These are phyloP conservation scores for Rhizopogon vulgaris DNA, from an alignment of 768 basidiomycete species.

Conservation along the genomic window DNA sequence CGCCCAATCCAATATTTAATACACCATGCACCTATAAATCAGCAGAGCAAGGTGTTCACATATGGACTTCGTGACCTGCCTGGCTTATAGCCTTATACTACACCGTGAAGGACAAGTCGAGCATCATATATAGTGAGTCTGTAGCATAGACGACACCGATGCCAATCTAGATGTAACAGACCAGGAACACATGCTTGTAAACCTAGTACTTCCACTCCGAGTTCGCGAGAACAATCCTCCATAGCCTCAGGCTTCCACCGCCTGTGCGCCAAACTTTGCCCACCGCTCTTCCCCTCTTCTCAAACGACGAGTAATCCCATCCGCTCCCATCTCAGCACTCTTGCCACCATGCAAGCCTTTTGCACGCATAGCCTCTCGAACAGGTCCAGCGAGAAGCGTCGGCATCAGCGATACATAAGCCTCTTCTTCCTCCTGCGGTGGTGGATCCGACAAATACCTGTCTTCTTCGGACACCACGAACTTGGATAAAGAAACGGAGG, in stretches of 20 bases:
- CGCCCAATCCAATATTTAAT: too few relatives aligned
- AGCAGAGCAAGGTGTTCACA: too few relatives aligned
- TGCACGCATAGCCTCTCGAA: slow-evolving; percentile 39
- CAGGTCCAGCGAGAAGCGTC: slow-evolving; percentile 38
- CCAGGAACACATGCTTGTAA: neutral
- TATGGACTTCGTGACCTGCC: too few relatives aligned
- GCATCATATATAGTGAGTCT: too few relatives aligned
- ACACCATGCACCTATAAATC: too few relatives aligned
- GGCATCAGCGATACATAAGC: slow-evolving; percentile 63
- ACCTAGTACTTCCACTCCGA: neutral
- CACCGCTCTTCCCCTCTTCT: slow-evolving; percentile 54
- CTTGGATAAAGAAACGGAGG: slow-evolving; percentile 21
- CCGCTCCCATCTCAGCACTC: slow-evolving; percentile 2
- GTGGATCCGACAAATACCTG: slow-evolving; percentile 56
- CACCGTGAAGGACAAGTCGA: too few relatives aligned
- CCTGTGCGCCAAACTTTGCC: slow-evolving; percentile 59
- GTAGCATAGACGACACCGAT: neutral
- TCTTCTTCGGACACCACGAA: slow-evolving; percentile 24
- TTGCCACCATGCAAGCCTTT: slow-evolving; percentile 19
- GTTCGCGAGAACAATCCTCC: slow-evolving; percentile 17
- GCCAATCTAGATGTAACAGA: neutral
- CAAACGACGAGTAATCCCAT: slow-evolving; percentile 42
- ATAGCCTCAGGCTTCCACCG: slow-evolving; percentile 59
- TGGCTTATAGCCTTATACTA: too few relatives aligned
- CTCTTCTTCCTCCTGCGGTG: slow-evolving; percentile 55